Evolutionary conservation across 2,329 filamentous ascomycete genomes (phyloP), one percentile per base, ranked within the genome.

Genomic region (Myrmaecium sp.): DNA sequence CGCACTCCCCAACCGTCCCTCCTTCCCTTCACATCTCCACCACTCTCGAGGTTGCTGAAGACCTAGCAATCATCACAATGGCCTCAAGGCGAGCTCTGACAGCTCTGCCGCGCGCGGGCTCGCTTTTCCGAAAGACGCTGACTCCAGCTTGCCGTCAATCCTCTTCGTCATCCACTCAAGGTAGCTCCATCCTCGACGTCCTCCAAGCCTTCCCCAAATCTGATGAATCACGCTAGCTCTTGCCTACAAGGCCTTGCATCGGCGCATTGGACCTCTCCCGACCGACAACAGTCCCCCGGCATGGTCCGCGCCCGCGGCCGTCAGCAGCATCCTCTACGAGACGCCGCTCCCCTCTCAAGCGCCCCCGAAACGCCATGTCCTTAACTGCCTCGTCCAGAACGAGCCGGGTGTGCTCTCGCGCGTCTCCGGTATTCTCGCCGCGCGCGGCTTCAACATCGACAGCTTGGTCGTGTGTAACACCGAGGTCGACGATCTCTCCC

Each of bases 351-450:
- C 83, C 5, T 84, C 82, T 9, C 66, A 66, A 42, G 74, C 74
- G 14, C 86, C 89, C 6, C 77, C 82, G 23, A 95, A 93, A 62
- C 76, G 84, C 29, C 89, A 98, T 57, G 71, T 98, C 48, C 74
- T 98, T 56, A 98, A 98, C 61, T 98, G 89, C 53, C 69, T 98
- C 34, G 89, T 98, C 33, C 89, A 98, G 58, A 98, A 98, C 60
- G 89, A 98, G 62, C 89, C 89, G 8, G 89, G 89, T 60, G 89
- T 98, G 30, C 65, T 98, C 31, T 95, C 86, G 27, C 83, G 89
- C 33, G 81, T 98, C 6, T 95, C 89, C 1, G 89, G 89, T 29
- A 95, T 98, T 47, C 65, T 98, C 17, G 89, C 89, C 8, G 89
- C 89, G 22, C 73, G 89, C 32, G 89, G 89, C 38, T 98, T 98